Base-by-base conservation (phyloP, 345 rosid genomes). In the Lepidium africanum region DNA sequence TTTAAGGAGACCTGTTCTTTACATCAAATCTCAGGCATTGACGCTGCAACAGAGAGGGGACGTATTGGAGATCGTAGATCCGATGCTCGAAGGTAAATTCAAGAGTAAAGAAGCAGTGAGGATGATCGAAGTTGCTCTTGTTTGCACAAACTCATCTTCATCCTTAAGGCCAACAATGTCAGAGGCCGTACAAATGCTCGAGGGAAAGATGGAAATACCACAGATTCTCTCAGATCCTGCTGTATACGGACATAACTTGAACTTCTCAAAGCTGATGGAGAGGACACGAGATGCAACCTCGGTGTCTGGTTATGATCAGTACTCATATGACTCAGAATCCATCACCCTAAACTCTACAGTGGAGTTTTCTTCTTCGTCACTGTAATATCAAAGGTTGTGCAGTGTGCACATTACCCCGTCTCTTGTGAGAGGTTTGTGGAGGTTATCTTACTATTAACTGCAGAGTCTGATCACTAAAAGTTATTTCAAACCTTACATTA, bases 111-210 rank as follows among this genome's bases (percentile, higher is more conserved):
- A 83, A 49, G 78, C 78, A 1, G 70, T 10, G 16, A 68, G 74
- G 39, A 71, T 83, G 82, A 68, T 83, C 12, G 57, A 69, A 57
- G 67, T 71, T 52, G 59, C 82, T 19, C 71, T 83, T 0, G 7
- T 78, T 21, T 83, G 86, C 74, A 59, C 82, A 19, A 67, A 70
- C 57, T 33, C 62, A 5, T 64, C 78, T 10, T 71, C 82, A 0
- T 12, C 63, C 0, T 19, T 73, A 17, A 73, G 86, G 77, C 86
- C 84, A 12, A 60, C 58, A 2, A 80, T 80, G 86, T 63, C 84
- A 1, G 78, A 67, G 19, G 78, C 40, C 2, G 71, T 78, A 27
- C 27, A 42, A 5, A 78, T 80, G 82, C 75, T 80, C 5, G 78
- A 77, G 50, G 83, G 83, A n/a, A 37, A 50, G 25, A 53, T n/a